A percentile compares a stretch with the other conserved stretches of the same genome.
Conservation (phyloP, 306 rosid genomes). For the Vigna unguiculata region DNA sequence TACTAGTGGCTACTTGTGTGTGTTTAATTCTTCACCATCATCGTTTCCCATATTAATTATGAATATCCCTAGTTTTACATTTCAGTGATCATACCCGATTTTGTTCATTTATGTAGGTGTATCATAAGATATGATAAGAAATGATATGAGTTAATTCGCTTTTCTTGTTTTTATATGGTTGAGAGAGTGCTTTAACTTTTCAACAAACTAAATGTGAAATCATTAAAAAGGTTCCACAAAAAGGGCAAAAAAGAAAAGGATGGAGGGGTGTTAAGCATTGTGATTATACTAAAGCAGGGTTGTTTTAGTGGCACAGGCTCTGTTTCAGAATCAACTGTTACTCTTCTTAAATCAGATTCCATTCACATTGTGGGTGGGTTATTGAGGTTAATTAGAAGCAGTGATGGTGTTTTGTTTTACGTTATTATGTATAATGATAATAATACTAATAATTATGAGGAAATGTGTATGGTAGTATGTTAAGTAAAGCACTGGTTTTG, state of each 20-base stretch:
- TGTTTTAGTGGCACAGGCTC: slow-evolving; percentile 29
- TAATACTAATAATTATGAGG: slow-evolving; percentile 47
- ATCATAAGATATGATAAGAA: neutral
- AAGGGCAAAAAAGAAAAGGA: slow-evolving; percentile 35
- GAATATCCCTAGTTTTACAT: slow-evolving; percentile 35
- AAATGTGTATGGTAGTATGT: slow-evolving; percentile 44
- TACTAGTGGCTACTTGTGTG: slow-evolving; percentile 11
- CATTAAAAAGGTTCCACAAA: slow-evolving; percentile 40
- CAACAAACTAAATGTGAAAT: slow-evolving; percentile 50
- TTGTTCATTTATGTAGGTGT: slow-evolving; percentile 20
- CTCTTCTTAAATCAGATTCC: neutral
- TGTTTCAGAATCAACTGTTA: slow-evolving; percentile 6
- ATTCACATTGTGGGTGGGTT: slow-evolving; percentile 25
- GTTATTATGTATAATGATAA: slow-evolving; percentile 45
- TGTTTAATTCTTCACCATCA: slow-evolving; percentile 13
- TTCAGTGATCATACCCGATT: slow-evolving; percentile 39
- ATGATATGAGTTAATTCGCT: neutral
- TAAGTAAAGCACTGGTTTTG: slow-evolving; percentile 45
- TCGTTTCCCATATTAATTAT: slow-evolving; percentile 24
- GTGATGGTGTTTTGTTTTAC: slow-evolving; percentile 61
- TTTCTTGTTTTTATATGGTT: slow-evolving; percentile 30
- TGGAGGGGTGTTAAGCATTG: slow-evolving; percentile 37
- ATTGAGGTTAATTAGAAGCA: slow-evolving; percentile 30
- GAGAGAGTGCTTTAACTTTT: slow-evolving; percentile 28
- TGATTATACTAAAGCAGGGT: slow-evolving; percentile 27